These are phyloP conservation scores for Vararia minispora DNA, from an alignment of 768 basidiomycete species.

Conservation along the genomic window DNA sequence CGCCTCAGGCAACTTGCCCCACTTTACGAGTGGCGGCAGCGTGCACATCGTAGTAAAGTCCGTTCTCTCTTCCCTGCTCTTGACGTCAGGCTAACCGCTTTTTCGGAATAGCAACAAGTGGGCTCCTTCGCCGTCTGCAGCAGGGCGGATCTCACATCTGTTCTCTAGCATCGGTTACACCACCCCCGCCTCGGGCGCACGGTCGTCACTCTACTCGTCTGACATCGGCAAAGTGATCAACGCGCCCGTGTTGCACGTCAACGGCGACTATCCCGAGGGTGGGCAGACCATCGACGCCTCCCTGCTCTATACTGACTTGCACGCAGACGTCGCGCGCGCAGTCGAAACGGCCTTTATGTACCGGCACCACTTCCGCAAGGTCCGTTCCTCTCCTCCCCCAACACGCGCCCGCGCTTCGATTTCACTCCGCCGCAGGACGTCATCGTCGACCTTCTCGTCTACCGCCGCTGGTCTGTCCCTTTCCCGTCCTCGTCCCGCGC, in stretches of 20 bases:
- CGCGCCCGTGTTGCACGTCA: slow-evolving; percentile 82
- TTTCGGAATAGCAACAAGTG: slow-evolving; percentile 20
- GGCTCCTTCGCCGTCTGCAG: not conserved
- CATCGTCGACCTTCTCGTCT: slow-evolving; percentile 82
- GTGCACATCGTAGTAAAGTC: slow-evolving; percentile 89
- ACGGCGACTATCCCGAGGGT: slow-evolving; percentile 87
- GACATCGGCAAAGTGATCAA: slow-evolving; percentile 87
- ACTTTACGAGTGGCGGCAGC: slow-evolving; percentile 85
- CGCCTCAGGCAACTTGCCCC: slow-evolving; percentile 65
- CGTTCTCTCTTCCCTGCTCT: slow-evolving; percentile 18
- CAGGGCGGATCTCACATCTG: not conserved
- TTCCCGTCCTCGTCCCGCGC: not conserved
- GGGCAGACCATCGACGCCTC: not conserved
- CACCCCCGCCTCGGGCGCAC: slow-evolving; percentile 73
- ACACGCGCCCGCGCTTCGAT: no score
- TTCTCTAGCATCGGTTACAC: slow-evolving; percentile 79
- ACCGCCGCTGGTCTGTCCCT: slow-evolving; percentile 58
- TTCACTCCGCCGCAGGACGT: slow-evolving; percentile 40
- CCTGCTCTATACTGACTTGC: not conserved
- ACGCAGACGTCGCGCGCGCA: slow-evolving; percentile 68
- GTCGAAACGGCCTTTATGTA: slow-evolving; percentile 86
- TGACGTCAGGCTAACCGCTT: slow-evolving; percentile 2
- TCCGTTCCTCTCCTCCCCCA: slow-evolving; percentile 11
- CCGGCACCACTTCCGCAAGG: slow-evolving; percentile 76
- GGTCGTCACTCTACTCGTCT: slow-evolving; percentile 82